Evolutionary conservation across 2,329 filamentous ascomycete species (phyloP), one percentile per base, ranked within the genome.

Genomic region (Ambrosiella xylebori): DNA sequence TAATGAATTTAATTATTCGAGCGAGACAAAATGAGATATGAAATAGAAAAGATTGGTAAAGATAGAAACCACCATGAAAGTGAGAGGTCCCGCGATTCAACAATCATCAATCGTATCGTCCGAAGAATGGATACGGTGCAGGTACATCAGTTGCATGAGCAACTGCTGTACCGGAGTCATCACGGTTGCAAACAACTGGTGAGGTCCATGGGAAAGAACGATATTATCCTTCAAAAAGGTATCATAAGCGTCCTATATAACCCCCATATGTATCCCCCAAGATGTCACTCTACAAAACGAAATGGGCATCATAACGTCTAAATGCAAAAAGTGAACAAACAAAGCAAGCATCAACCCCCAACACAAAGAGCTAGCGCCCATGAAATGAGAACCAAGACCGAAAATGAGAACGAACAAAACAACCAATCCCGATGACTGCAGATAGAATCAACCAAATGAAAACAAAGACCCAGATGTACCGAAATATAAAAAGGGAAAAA

Each of bases 241-340:
- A 54, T 17, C 57, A n/a, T 13, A 15, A 39, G 17, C 13, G 27
- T 17, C 36, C 17, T 27, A 12, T 27, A 13, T 17, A 15, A 8
- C 7, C 19, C 44, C 44, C n/a, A 8, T n/a, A 15, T 47, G 44
- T 17, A 13, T 13, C 11, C 8, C 17, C 8, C 8, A 17, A 47
- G 27, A 27, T 27, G 27, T 27, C 27, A 27, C 35, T 50, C 45
- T 36, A 44, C 45, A 58, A 54, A 58, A 53, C 49, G 39, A 59
- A 40, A 59, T 54, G 51, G 59, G 50, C 55, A 60, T 57, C 55
- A 41, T 60, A 49, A 60, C 56, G 59, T 60, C 59, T 60, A 60
- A 60, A 55, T 57, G 55, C 52, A 60, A 60, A 38, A 59, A 57
- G 49, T 19, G 56, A 38, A 50, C 54, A 55, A 41, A 51, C 7